Base-by-base conservation (phyloP, 2,329 filamentous ascomycete species). In the Trichoderma endophyticum region DNA sequence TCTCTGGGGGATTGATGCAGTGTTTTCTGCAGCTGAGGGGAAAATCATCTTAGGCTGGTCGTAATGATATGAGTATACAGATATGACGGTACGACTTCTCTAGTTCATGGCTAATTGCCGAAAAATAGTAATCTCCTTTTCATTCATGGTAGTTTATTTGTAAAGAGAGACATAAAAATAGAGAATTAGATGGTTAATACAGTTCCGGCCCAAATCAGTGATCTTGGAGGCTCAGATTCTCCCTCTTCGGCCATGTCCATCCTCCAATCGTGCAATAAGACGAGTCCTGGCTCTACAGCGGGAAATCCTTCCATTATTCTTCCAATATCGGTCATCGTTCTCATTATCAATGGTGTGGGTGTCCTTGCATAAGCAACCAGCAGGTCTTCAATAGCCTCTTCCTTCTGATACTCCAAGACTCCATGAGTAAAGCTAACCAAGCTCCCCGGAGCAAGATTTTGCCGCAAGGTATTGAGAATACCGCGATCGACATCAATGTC, bases 201-300 rank as follows among this genome's bases (percentile, higher is more conserved):
- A 30, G 48, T 48, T 15, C 57, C 67, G 11, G 43, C 28, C 57
- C n/a, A 62, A 4, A 36, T n/a, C 1, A 21, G 24, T 34, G 67
- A 26, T 4, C 12, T 9, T 7, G 56, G 39, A 18, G 67, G 57
- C 28, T 70, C 57, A 36, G 66, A 21, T 26, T 70, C 67, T 11
- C 67, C 67, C 21, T 70, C 57, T 28, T 70, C 67, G n/a, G 67
- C 67, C 24, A 62, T 70, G 11, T 70, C 67, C 57, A 62, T 62
- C 15, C 11, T 62, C 67, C 67, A 70, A 9, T 70, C 21, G 26
- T 70, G 56, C 26, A 62, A 9, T 9, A 36, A 28, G 18, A 62
- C 57, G 15, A 70, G 21, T 2, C 67, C 67, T 6, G 67, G 67
- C 6, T 70, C 67, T 0, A 62, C 57, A 1, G 30, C 26, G 2